Percentiles rank a stretch among this genome's conserved stretches.
Conservation (phyloP, 306 rosid genomes). For the Cucumis melo region DNA sequence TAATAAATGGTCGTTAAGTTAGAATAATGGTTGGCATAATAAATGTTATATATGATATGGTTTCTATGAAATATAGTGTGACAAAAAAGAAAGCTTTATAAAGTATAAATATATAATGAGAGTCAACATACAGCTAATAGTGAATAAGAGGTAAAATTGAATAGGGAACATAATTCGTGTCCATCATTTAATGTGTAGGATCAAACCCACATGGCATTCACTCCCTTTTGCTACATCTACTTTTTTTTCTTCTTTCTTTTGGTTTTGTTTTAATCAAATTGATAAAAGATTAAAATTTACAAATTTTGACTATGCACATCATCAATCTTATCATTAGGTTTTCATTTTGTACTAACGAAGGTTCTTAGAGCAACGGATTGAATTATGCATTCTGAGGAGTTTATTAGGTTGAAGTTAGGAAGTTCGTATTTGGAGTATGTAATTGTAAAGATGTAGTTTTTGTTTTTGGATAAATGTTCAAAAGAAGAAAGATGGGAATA, state of each 20-base stretch:
- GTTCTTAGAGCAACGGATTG: too few relatives aligned
- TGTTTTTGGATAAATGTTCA: too few relatives aligned
- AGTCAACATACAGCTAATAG: neutral
- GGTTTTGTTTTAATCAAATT: neutral
- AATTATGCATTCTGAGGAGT: too few relatives aligned
- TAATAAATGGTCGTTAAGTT: neutral
- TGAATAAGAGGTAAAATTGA: neutral
- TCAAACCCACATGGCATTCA: neutral
- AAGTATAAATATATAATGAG: neutral
- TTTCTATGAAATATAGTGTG: neutral
- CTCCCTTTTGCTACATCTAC: neutral
- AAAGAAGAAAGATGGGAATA: too few relatives aligned
- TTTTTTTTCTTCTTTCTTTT: neutral
- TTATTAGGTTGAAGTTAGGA: too few relatives aligned
- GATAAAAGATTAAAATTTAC: neutral
- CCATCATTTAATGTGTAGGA: slow-evolving; percentile 2
- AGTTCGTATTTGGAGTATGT: too few relatives aligned
- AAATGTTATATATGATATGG: neutral
- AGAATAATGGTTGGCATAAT: neutral
- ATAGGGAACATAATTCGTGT: neutral
- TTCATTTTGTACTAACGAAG: too few relatives aligned
- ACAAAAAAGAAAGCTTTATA: neutral
- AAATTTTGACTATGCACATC: neutral
- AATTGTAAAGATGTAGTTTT: too few relatives aligned
- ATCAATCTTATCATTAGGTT: too few relatives aligned